phyloP scores from a whole-genome alignment of 2,329 filamentous ascomycete species.

The Anthostomella pinea region DNA sequence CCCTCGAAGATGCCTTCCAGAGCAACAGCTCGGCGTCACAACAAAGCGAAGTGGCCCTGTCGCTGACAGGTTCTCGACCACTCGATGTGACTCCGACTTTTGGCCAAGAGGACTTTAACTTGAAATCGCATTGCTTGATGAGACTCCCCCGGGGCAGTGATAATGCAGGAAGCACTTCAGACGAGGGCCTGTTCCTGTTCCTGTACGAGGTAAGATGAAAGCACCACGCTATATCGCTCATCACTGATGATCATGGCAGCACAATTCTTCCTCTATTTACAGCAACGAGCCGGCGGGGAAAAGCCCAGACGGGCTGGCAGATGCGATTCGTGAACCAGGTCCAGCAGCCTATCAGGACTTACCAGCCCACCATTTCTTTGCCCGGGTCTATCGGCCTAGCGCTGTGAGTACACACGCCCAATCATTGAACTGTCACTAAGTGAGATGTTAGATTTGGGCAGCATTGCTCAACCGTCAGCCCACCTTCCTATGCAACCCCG shows the following conservation, averaged over 20 bases:
- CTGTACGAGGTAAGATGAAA: constrained; percentile 48
- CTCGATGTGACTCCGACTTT: constrained; percentile 37
- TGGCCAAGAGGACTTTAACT: constrained; percentile 36
- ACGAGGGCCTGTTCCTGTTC: constrained; percentile 47
- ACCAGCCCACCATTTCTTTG: constrained; percentile 57
- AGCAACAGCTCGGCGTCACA: constrained; percentile 11
- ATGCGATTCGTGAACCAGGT: constrained; percentile 40
- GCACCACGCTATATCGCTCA: neutral
- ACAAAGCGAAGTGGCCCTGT: constrained; percentile 32
- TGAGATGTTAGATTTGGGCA: constrained; percentile 28
- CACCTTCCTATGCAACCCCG: constrained; percentile 49
- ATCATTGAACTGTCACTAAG: constrained; percentile 10
- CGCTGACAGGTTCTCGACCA: constrained; percentile 38
- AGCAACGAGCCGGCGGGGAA: constrained; percentile 37
- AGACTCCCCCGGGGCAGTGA: constrained; percentile 33
- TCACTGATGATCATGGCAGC: constrained; percentile 32
- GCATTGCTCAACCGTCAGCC: constrained; percentile 48
- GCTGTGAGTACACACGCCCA: constrained; percentile 40
- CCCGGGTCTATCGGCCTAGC: constrained; percentile 51
- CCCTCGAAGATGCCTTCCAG: constrained; percentile 36
- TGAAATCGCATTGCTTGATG: constrained; percentile 45
- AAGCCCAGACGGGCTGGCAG: constrained; percentile 33
- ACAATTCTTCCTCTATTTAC: constrained; percentile 41
- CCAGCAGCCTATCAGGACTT: constrained; percentile 48
- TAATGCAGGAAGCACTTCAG: constrained; percentile 24